These are phyloP conservation scores for Lasiosphaeriaceae sp. DNA, from an alignment of 495 filamentous ascomycete genomes.

Conservation along the genomic window DNA sequence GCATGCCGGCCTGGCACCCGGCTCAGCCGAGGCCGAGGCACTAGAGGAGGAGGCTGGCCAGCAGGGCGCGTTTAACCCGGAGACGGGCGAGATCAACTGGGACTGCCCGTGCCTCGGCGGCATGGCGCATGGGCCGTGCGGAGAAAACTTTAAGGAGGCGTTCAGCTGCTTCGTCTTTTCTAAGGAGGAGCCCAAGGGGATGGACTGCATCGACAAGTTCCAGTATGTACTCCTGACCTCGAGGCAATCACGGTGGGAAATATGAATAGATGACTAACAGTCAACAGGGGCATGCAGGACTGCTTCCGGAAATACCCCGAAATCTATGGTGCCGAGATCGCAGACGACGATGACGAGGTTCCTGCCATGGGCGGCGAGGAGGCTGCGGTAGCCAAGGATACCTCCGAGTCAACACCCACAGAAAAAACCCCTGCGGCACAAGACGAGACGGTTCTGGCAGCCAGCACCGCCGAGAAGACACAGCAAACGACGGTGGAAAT, in stretches of 20 bases:
- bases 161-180: constrained; percentile 98
- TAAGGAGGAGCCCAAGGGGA: constrained; percentile 93
- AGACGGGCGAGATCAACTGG: constrained; percentile 99
- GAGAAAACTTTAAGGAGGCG: constrained; percentile 86
- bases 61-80: constrained; percentile 92
- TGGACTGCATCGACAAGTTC: constrained; percentile 98
- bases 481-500: background rate
- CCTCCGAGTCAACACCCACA: background rate
- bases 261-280: constrained; percentile 27
- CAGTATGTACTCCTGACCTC: constrained; percentile 56
- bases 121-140: constrained; percentile 96
- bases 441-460: background rate
- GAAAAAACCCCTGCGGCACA: background rate
- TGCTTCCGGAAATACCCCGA: constrained; percentile 93
- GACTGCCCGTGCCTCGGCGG: constrained; percentile 96
- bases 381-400: constrained; percentile 6
- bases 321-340: constrained; percentile 84
- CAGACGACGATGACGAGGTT: constrained; percentile 67
- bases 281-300: constrained; percentile 81
- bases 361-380: constrained; percentile 11
- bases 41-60: constrained; percentile 76
- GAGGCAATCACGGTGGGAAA: too few relatives aligned
- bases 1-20: constrained; percentile 15
- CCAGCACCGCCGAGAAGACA: constrained; percentile 1
- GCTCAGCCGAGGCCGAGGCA: constrained; percentile 31